phyloP scores from a whole-genome alignment of 2,329 filamentous ascomycete species.

The Aspergillus cejpii region DNA sequence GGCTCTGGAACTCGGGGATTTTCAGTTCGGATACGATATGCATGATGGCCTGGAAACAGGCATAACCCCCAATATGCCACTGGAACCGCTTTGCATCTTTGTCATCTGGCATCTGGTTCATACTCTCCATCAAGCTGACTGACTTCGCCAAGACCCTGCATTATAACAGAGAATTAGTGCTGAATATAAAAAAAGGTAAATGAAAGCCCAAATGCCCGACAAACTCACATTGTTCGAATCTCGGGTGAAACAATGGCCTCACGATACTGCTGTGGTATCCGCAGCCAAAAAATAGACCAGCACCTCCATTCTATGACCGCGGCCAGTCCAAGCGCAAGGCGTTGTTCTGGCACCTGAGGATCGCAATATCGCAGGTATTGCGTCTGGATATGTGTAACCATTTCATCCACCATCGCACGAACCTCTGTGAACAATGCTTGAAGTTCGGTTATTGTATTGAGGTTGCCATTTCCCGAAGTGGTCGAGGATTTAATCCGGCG shows the following conservation, averaged over 20 bases:
- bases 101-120: slow-evolving; percentile 6
- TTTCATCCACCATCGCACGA: slow-evolving; percentile 4
- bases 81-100: slow-evolving; percentile 8
- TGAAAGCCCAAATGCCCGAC: background rate
- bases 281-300: slow-evolving; percentile 10
- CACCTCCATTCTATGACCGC: slow-evolving; percentile 9
- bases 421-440: slow-evolving; percentile 6
- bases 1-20: slow-evolving; percentile 6
- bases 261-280: slow-evolving; percentile 7
- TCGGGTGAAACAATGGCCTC: slow-evolving; percentile 6
- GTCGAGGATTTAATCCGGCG: slow-evolving; percentile 2
- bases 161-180: background rate
- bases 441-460: slow-evolving; percentile 4
- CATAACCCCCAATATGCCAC: slow-evolving; percentile 9
- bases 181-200: background rate
- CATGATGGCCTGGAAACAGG: slow-evolving; percentile 12
- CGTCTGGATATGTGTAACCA: slow-evolving; percentile 2
- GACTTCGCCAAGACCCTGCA: slow-evolving; percentile 8
- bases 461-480: background rate
- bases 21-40: slow-evolving; percentile 8
- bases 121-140: slow-evolving; percentile 8
- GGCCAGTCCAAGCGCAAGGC: slow-evolving; percentile 7
- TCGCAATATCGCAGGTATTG: slow-evolving; percentile 9
- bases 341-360: slow-evolving; percentile 3
- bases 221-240: slow-evolving; percentile 6